Base-by-base conservation (phyloP, 2,329 filamentous ascomycete genomes). In the Keithomyces neogunnii region DNA sequence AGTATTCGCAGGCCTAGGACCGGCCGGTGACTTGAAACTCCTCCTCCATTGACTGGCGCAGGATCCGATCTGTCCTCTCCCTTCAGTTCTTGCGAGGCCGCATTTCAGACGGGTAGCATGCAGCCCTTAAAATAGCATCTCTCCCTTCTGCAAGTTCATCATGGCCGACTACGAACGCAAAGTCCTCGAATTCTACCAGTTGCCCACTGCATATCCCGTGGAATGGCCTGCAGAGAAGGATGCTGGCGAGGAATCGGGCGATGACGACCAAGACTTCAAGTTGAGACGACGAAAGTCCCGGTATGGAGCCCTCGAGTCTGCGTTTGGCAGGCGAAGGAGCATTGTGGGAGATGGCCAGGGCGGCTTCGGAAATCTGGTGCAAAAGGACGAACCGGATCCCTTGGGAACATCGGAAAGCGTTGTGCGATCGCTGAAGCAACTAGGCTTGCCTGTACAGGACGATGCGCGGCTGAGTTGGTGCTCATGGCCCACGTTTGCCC, bases 381-480 rank as follows among this genome's bases (percentile, higher is more conserved):
- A 93, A 63, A 87, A 87, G 64, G 93, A 99, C 65, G 95, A 99
- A 67, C 81, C 89, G 2, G 93, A 99, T 70, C 90, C 93, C 4
- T 70, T 99, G 49, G 93, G 93, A n/a, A 84, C 83, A 49, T 84
- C 86, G 1, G 86, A 92, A 51, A 96, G 89, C 63, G 91, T 99
- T 6, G 84, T 96, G 49, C 79, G 85, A 60, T 82, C 89, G 38
- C 71, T 99, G 61, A 85, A 86, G 63, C 80, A 85, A 57, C 75
- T 86, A 56, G 90, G 90, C 2, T 68, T 96, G 42, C 83, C 86
- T 0, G 77, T 96, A 11, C 89, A 96, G 63, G 89, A 96, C 60
- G 90, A 97, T 63, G 70, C 81, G 50, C 82, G 84, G 61, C 69
- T 95, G 59, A 82, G 89, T 86, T 73, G 59, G 81, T 51, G n/a